A percentile compares a stretch with the other conserved stretches of the same genome.
These are phyloP conservation scores for Penicillium paradoxum DNA, from an alignment of 495 filamentous ascomycete genomes.

Conservation along the genomic window DNA sequence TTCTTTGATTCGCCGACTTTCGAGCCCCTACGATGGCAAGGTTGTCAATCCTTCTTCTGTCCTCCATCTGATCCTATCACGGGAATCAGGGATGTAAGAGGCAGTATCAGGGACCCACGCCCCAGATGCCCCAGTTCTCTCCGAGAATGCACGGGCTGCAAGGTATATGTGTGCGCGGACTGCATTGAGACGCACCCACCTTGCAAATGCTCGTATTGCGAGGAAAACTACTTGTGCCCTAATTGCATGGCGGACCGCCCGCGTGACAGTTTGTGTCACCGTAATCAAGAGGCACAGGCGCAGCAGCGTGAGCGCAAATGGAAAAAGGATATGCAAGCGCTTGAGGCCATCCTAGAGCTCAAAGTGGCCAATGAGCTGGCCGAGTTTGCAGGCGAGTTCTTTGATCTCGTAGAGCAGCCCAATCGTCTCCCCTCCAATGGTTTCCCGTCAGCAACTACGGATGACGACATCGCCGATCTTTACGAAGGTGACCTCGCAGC, in stretches of 20 bases:
- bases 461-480: slow-evolving; percentile 2
- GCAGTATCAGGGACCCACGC: slow-evolving; percentile 47
- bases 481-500: slow-evolving; percentile 1
- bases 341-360: slow-evolving; percentile 38
- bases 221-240: slow-evolving; percentile 49
- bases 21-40: slow-evolving; percentile 46
- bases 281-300: slow-evolving; percentile 38
- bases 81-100: slow-evolving; percentile 2
- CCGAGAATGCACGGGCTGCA: slow-evolving; percentile 50
- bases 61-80: slow-evolving; percentile 22
- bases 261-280: slow-evolving; percentile 40
- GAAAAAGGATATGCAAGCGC: slow-evolving; percentile 41
- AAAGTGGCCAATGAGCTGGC: slow-evolving; percentile 45
- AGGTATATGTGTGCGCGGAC: slow-evolving; percentile 53
- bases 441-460: slow-evolving; percentile 1
- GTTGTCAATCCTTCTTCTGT: slow-evolving; percentile 56
- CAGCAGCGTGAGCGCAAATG: slow-evolving; percentile 38
- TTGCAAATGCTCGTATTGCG: slow-evolving; percentile 52
- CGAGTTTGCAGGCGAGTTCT: slow-evolving; percentile 44
- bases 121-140: slow-evolving; percentile 45
- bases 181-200: slow-evolving; percentile 42
- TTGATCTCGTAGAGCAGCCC: slow-evolving; percentile 25
- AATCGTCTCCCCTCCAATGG: background rate
- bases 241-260: slow-evolving; percentile 45
- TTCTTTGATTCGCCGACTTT: slow-evolving; percentile 30